These are phyloP conservation scores for Mollisiaceae sp. DNA, from an alignment of 2,329 filamentous ascomycete species.

Conservation along the genomic window DNA sequence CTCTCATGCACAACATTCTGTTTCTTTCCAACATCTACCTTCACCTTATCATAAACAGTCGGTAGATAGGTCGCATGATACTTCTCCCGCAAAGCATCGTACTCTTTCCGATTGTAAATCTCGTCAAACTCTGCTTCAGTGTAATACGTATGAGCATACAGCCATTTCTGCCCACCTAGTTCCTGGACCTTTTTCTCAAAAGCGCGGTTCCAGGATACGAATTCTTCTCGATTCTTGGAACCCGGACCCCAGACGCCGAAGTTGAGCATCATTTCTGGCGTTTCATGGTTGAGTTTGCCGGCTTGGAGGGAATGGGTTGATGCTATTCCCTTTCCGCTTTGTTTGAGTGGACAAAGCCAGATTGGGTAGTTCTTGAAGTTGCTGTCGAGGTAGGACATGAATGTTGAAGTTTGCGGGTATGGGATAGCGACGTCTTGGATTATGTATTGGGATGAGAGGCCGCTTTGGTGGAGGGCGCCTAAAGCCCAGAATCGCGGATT, in stretches of 20 bases:
- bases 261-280: conserved; percentile 60
- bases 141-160: conserved; percentile 70
- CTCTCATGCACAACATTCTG: conserved; percentile 37
- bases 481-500: no score
- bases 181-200: conserved; percentile 72
- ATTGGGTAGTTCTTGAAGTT: conserved; percentile 45
- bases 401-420: conserved; percentile 51
- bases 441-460: conserved; percentile 59
- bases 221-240: conserved; percentile 56
- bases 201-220: conserved; percentile 70
- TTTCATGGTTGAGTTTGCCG: conserved; percentile 26
- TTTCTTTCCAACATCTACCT: conserved; percentile 53
- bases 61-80: conserved; percentile 69
- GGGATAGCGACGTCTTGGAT: conserved; percentile 68
- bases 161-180: conserved; percentile 79
- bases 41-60: conserved; percentile 74
- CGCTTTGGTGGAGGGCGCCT: conserved; percentile 61
- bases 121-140: conserved; percentile 65
- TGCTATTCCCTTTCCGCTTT: conserved; percentile 34
- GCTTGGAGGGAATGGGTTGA: conserved; percentile 29
- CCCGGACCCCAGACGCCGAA: conserved; percentile 82
- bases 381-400: conserved; percentile 55
- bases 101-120: conserved; percentile 63
- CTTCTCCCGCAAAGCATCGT: conserved; percentile 65
- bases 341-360: conserved; percentile 60